Conservation (phyloP, 805 yeast genomes). For the Saccharomycopsis fodiens region DNA sequence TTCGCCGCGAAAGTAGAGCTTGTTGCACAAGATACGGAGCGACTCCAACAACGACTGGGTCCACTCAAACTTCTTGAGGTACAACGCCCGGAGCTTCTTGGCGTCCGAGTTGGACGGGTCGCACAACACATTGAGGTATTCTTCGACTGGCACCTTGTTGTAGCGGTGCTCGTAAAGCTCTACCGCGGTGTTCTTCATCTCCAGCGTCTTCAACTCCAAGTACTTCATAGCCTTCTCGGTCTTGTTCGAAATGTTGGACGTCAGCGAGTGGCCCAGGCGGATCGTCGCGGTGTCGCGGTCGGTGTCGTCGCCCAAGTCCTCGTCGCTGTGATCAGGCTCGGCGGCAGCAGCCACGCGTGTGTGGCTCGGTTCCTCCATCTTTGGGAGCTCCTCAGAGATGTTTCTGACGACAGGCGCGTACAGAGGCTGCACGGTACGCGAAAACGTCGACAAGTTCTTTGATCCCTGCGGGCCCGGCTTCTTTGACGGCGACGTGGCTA, state of each 20-base stretch:
- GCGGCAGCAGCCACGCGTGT: neutral
- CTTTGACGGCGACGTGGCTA: slow-evolving; percentile 18
- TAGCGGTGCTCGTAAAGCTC: slow-evolving; percentile 14
- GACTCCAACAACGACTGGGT: slow-evolving; percentile 13
- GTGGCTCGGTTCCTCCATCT: neutral
- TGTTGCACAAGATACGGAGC: slow-evolving; percentile 67
- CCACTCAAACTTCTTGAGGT: slow-evolving; percentile 18
- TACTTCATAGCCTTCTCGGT: slow-evolving; percentile 20
- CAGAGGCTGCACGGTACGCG: neutral
- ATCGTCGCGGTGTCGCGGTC: slow-evolving; percentile 12
- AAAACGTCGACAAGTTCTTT: neutral
- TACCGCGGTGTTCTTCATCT: slow-evolving; percentile 14
- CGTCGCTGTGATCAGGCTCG: neutral
- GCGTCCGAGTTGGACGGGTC: slow-evolving; percentile 17
- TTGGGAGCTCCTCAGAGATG: neutral
- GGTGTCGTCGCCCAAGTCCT: slow-evolving; percentile 7
- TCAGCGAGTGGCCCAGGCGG: slow-evolving; percentile 4
- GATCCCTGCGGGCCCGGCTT: slow-evolving; percentile 1
- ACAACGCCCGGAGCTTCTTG: slow-evolving; percentile 15
- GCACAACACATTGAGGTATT: slow-evolving; percentile 18
- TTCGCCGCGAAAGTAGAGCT: slow-evolving; percentile 93
- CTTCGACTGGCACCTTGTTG: slow-evolving; percentile 17
- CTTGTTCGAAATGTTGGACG: slow-evolving; percentile 14
- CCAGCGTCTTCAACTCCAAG: slow-evolving; percentile 14
- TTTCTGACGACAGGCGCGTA: slow-evolving; percentile 15